Evolutionary conservation across 345 rosid genomes (phyloP).

Genomic region (Geranium brycei): DNA sequence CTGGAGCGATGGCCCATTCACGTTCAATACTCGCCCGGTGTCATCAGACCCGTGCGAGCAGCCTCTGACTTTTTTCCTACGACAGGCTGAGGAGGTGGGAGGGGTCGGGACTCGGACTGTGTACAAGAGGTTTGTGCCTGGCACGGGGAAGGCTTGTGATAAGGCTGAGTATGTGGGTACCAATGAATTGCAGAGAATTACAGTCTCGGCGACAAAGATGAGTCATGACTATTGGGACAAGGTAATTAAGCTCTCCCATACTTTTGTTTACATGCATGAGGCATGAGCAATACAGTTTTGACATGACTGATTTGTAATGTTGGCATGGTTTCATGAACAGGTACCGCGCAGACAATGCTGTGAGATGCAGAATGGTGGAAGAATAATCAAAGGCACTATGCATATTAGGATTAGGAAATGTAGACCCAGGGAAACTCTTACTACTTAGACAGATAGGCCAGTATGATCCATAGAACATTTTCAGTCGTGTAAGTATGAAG

Average conservation of each 20-base stretch:
- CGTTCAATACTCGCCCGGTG: slow-evolving; percentile 48
- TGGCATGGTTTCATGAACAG: slow-evolving; percentile 18
- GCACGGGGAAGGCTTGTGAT: slow-evolving; percentile 25
- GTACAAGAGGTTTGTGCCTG: slow-evolving; percentile 20
- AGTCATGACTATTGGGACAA: slow-evolving; percentile 51
- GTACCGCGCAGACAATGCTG: slow-evolving; percentile 55
- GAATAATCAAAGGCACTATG: slow-evolving; percentile 19
- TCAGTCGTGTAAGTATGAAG: too few relatives aligned
- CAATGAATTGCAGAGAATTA: slow-evolving; percentile 28
- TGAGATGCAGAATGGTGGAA: slow-evolving; percentile 32
- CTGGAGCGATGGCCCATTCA: slow-evolving; percentile 49
- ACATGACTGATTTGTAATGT: neutral
- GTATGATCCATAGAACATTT: too few relatives aligned
- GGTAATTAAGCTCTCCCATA: slow-evolving; percentile 19
- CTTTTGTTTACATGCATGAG: too few relatives aligned
- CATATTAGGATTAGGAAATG: slow-evolving; percentile 57
- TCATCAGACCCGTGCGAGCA: slow-evolving; percentile 33
- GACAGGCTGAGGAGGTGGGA: slow-evolving; percentile 31
- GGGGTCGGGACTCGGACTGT: slow-evolving; percentile 33
- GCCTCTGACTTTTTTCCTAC: slow-evolving; percentile 49
- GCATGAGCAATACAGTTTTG: neutral
- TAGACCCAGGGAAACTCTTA: slow-evolving; percentile 31
- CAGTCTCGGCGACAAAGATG: slow-evolving; percentile 44
- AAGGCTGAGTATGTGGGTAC: slow-evolving; percentile 18
- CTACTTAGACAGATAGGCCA: slow-evolving; percentile 8